These are phyloP conservation scores for Coemansia sp. DNA, from an alignment of 192 early-diverging fungal genomes.

Conservation along the genomic window DNA sequence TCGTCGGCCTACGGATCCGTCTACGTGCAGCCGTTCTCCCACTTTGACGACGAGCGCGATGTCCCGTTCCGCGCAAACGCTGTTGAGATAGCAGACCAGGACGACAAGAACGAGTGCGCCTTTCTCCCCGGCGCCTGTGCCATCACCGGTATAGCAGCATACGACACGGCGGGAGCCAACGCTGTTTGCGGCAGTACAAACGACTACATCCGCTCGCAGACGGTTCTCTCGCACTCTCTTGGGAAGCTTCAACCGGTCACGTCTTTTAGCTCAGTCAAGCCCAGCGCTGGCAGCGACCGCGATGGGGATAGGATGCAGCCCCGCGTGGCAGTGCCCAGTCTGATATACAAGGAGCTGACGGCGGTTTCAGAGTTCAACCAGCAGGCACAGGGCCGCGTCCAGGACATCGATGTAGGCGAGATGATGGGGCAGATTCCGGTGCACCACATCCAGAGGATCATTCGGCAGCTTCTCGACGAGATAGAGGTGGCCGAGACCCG, in stretches of 20 bases:
- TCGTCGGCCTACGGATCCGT: not conserved
- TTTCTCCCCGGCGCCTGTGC: slow-evolving; percentile 22
- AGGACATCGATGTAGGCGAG: slow-evolving; percentile 21
- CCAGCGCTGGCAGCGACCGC: slow-evolving; percentile 6
- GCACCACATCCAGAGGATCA: slow-evolving; percentile 65
- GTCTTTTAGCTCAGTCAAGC: not conserved
- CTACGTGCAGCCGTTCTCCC: slow-evolving; percentile 8
- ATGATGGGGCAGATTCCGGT: slow-evolving; percentile 47
- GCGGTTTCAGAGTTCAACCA: slow-evolving; percentile 34
- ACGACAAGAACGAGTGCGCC: slow-evolving; percentile 49
- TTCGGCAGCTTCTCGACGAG: slow-evolving; percentile 71
- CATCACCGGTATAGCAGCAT: not conserved
- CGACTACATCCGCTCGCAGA: slow-evolving; percentile 20
- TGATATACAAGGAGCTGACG: slow-evolving; percentile 29
- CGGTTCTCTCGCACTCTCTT: slow-evolving; percentile 28
- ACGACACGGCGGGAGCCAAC: not conserved
- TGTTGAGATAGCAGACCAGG: slow-evolving; percentile 49
- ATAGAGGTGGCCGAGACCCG: slow-evolving; percentile 54
- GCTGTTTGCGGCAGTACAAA: slow-evolving; percentile 5
- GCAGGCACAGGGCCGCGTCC: slow-evolving; percentile 29
- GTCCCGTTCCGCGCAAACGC: slow-evolving; percentile 46
- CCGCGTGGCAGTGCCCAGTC: slow-evolving; percentile 12
- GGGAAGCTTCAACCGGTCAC: slow-evolving; percentile 33
- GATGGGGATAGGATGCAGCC: slow-evolving; percentile 1
- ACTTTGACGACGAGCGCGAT: slow-evolving; percentile 36